A percentile compares a stretch with the other conserved stretches of the same genome.
Evolutionary conservation across 2,329 filamentous ascomycete species (phyloP).

Genomic region (Alternaria tenuissima): DNA sequence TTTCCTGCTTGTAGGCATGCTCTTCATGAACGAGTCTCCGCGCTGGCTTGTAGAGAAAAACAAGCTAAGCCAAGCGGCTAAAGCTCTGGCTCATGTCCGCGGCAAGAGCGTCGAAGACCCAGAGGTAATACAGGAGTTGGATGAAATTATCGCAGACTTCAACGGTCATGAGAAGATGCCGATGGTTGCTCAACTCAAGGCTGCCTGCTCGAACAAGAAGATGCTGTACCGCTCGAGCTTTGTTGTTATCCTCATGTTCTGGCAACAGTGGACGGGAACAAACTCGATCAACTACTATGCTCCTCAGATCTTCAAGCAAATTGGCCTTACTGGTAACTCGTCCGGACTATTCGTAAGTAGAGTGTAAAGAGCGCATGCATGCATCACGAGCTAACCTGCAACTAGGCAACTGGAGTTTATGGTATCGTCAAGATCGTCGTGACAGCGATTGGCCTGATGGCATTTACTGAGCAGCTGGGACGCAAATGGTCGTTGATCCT

Average conservation of each 20-base stretch:
- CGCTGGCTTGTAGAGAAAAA: constrained; percentile 65
- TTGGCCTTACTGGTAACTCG: constrained; percentile 51
- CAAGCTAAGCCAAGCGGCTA: constrained; percentile 55
- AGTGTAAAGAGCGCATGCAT: neutral
- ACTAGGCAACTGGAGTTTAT: constrained; percentile 45
- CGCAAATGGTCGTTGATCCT: constrained; percentile 56
- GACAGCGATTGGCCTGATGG: constrained; percentile 55
- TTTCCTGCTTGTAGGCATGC: constrained; percentile 59
- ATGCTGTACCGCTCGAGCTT: constrained; percentile 54
- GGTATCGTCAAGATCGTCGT: constrained; percentile 58
- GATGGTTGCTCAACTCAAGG: constrained; percentile 50
- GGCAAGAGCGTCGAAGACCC: constrained; percentile 46
- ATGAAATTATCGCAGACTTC: constrained; percentile 55
- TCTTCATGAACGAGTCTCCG: constrained; percentile 62
- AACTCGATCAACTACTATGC: constrained; percentile 54
- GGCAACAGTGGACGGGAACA: constrained; percentile 50
- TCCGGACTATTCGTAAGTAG: constrained; percentile 55
- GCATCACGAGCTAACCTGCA: constrained; percentile 6
- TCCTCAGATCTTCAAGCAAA: constrained; percentile 55
- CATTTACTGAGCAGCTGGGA: constrained; percentile 56
- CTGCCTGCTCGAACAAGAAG: constrained; percentile 48
- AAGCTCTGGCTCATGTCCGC: constrained; percentile 52
- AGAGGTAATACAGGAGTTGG: constrained; percentile 51
- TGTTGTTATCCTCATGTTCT: constrained; percentile 56
- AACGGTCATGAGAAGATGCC: constrained; percentile 54